Percentiles rank a stretch among this genome's conserved stretches.
Conservation (phyloP, 202 grass and related monocot species). For the Thinopyrum obtusiflorum region DNA sequence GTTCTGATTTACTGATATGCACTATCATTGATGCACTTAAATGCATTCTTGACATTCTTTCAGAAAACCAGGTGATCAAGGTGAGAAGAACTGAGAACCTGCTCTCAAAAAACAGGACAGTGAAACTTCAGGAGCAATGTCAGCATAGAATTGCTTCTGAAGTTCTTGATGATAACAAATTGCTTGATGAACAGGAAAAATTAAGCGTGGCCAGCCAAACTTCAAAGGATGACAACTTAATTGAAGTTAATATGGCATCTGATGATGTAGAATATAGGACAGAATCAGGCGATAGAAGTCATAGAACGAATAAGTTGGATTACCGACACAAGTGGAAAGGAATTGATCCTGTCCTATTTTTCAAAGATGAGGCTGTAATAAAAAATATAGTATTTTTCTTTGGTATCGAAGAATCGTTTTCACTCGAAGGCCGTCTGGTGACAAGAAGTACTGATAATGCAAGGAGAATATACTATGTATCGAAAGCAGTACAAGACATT, state of each 20-base stretch:
- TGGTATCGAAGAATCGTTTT: constrained; percentile 65
- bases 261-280: constrained; percentile 36
- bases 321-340: constrained; percentile 62
- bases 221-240: constrained; percentile 25
- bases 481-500: constrained; percentile 66
- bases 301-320: constrained; percentile 35
- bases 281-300: constrained; percentile 37
- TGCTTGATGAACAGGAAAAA: constrained; percentile 21
- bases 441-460: constrained; percentile 74
- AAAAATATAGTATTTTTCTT: constrained; percentile 72
- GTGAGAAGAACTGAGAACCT: constrained; percentile 30
- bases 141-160: constrained; percentile 22
- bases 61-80: constrained; percentile 40
- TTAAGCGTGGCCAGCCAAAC: neutral
- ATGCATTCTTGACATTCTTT: constrained; percentile 9
- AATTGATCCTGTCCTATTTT: constrained; percentile 84
- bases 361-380: constrained; percentile 57
- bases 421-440: constrained; percentile 64
- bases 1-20: constrained; percentile 1
- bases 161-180: constrained; percentile 24
- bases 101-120: neutral
- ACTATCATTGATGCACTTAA: constrained; percentile 13
- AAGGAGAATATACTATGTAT: constrained; percentile 88
- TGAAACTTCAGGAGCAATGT: constrained; percentile 36
- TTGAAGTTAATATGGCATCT: constrained; percentile 17